Evolutionary conservation across 2,329 filamentous ascomycete genomes (phyloP), one percentile per base, ranked within the genome.

Genomic region (Hymenoscyphus linearis): DNA sequence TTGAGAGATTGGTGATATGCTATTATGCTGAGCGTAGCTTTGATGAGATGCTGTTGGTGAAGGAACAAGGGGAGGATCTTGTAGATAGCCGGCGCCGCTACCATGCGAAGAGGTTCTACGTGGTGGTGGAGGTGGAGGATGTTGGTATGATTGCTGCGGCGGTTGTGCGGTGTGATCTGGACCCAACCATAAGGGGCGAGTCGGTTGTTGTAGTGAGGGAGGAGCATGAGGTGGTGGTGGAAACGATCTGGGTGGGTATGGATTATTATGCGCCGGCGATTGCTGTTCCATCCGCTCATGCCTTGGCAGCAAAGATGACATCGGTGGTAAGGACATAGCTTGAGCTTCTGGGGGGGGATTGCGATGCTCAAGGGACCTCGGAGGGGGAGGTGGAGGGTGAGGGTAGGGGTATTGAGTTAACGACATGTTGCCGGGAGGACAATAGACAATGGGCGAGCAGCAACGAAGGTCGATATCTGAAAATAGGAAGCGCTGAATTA

Each of bases 291-390:
- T 57, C 31, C 58, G 60, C 27, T 65, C 60, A 26, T 59, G 62
- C 52, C 62, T 66, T 27, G 57, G 57, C 54, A 68, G 52, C 1
- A 69, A 58, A 14, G 66, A 66, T 34, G 67, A 66, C 67, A 68
- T 69, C 7, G 67, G 63, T 14, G 67, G 67, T 14, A 69, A 55
- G 1, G 60, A 60, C 3, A 60, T 62, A 18, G 52, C 56, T 54
- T 65, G 57, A 34, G 52, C 16, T 22, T 44, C 56, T 61, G 25
- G 52, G 26, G 22, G 27, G n/a, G 37, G 25, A 53, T 31, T 56
- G 26, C 26, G 44, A 36, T 36, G 18, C 16, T 61, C 55, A 37
- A n/a, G 44, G 18, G 47, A 34, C 7, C 25, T 18, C 18, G 27
- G 53, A 36, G 25, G 25, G 10, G 27, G 34, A 22, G 26, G 52